Evolutionary conservation across 1,284 basidiomycete species (phyloP).

Genomic region (Microbotryum scabiosae): DNA sequence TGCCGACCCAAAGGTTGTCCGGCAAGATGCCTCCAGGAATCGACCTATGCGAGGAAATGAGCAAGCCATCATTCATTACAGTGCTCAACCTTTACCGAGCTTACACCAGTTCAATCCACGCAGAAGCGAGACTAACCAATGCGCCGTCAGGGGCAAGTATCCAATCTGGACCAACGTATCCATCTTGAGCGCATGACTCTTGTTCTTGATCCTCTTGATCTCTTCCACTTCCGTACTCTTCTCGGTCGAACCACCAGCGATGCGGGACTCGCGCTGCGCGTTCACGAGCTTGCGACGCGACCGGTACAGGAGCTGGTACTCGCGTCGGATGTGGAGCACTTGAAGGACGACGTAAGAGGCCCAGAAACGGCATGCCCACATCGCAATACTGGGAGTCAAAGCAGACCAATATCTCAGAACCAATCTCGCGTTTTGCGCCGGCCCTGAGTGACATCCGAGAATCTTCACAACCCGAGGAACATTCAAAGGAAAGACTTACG

Average conservation of each 20-base stretch:
- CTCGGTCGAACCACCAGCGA: conserved; percentile 37
- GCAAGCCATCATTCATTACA: neutral
- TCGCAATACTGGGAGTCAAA: conserved; percentile 39
- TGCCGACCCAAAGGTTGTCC: conserved; percentile 24
- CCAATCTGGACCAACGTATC: conserved; percentile 64
- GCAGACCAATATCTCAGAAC: too few species aligned
- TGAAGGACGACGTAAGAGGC: conserved; percentile 57
- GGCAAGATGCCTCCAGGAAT: conserved; percentile 21
- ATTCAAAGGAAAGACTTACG: neutral
- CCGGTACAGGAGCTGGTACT: conserved; percentile 38
- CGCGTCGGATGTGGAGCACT: conserved; percentile 27
- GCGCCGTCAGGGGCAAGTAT: conserved; percentile 69
- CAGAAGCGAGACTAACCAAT: conserved; percentile 53
- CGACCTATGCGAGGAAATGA: conserved; percentile 8
- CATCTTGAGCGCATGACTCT: conserved; percentile 62
- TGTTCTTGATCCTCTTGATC: conserved; percentile 48
- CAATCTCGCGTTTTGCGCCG: too few species aligned
- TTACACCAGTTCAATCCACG: neutral
- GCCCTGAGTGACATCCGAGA: conserved; percentile 32
- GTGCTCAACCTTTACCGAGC: neutral
- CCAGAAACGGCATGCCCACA: conserved; percentile 71
- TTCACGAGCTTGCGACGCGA: conserved; percentile 30
- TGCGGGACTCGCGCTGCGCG: conserved; percentile 15
- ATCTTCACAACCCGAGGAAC: conserved; percentile 3
- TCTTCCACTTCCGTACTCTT: conserved; percentile 44